Evolutionary conservation across 2,329 filamentous ascomycete species (phyloP), one percentile per base, ranked within the genome.

Genomic region (Aureobasidium sp.): DNA sequence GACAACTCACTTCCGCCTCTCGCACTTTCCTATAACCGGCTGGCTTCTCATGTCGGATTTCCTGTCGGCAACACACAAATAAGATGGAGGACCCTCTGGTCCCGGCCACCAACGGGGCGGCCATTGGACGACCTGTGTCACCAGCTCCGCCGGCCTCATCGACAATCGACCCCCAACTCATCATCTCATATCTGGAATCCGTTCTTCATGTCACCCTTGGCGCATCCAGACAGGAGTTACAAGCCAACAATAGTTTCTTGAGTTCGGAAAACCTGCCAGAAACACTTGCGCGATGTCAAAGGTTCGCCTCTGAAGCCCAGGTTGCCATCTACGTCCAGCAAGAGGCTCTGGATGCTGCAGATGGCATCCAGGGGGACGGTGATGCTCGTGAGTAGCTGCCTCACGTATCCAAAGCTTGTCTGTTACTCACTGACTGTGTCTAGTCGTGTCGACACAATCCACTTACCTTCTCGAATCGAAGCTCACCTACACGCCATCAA

Each of bases 241-340:
- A 93, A 73, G 83, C 84, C 66, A 79, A 86, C 17, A 91, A 90
- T 65, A 97, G 90, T 78, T 80, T 99, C 75, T 81, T 99, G 65
- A 91, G 91, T 63, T 81, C 86, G 70, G 76, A 81, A 62, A 84
- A 82, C 67, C 83, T 90, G 67, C 78, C 81, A 60, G 93, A 97
- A 69, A 97, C 94, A 7, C 78, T 96, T 62, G 86, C 91, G 72
- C 85, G 91, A 78, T 97, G 93, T 75, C 85, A 86, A 67, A 88
- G 92, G 69, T 97, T 97, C 76, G 91, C 91, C 63, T 85, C 86
- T 64, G 95, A 99, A 76, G 82, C 88, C 63, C 91, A 96, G 77
- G 86, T 88, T 65, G 91, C 89, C 61, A 80, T 99, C 66, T 97
- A 97, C 76, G 87, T 97, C 66, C 89, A 94, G 73, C 96, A 97